Percentiles rank a stretch among this genome's conserved stretches.
phyloP scores from a whole-genome alignment of 768 basidiomycete species.

The Pulveroboletus sp. region DNA sequence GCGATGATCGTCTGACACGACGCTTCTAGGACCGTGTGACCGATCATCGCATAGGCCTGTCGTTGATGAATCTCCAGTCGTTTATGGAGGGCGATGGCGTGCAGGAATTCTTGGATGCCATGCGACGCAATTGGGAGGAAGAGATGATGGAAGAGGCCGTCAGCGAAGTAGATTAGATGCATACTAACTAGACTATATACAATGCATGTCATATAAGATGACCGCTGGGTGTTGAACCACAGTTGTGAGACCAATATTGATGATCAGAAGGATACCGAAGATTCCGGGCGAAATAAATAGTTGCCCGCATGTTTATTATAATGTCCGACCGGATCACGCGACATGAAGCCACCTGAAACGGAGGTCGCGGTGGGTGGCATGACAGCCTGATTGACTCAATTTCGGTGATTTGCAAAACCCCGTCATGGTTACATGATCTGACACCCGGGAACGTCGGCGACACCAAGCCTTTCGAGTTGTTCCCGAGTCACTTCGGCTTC shows the following conservation, averaged over 20 bases:
- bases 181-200: background rate
- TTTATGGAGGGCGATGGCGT: constrained; percentile 69
- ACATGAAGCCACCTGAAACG: background rate
- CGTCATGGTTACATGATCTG: constrained; percentile 36
- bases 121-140: constrained; percentile 56
- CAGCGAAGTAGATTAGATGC: constrained; percentile 12
- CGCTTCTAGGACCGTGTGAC: constrained; percentile 77
- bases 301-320: background rate
- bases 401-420: background rate
- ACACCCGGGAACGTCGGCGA: constrained; percentile 37
- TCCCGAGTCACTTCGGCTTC: constrained; percentile 72
- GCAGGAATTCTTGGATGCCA: constrained; percentile 53
- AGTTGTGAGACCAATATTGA: too few relatives aligned
- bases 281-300: background rate
- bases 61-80: constrained; percentile 61
- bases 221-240: background rate
- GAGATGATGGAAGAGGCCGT: constrained; percentile 54
- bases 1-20: background rate
- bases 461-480: constrained; percentile 61
- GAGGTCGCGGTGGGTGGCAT: background rate
- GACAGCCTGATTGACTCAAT: background rate
- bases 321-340: background rate
- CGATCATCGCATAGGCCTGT: constrained; percentile 84
- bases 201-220: too few relatives aligned
- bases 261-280: too few relatives aligned